These are phyloP conservation scores for Hericium coralloides DNA, from an alignment of 768 basidiomycete genomes.

Conservation along the genomic window DNA sequence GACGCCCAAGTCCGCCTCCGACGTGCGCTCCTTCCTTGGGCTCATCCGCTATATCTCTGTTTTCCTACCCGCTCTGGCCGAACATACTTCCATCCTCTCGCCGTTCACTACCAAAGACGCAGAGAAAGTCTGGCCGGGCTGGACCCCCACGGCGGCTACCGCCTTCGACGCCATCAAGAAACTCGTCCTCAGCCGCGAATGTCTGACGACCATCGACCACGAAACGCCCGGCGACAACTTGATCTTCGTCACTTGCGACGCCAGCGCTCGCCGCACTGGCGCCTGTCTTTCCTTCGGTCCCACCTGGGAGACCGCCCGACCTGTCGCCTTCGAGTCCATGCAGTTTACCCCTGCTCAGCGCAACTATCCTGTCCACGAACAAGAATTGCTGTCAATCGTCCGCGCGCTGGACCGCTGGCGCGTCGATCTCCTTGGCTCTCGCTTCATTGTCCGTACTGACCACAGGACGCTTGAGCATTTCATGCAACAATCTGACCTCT, in stretches of 20 bases:
- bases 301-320: background rate
- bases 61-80: background rate
- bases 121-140: background rate
- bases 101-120: background rate
- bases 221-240: background rate
- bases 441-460: background rate
- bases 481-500: background rate
- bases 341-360: background rate
- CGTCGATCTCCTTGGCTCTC: background rate
- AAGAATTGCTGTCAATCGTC: background rate
- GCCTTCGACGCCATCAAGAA: slow-evolving; percentile 5
- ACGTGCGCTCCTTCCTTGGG: background rate
- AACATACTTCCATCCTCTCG: background rate
- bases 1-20: background rate
- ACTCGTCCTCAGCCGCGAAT: slow-evolving; percentile 1
- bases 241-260: background rate
- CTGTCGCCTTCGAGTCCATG: background rate
- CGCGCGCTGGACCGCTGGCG: background rate
- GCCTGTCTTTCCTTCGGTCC: too few relatives aligned
- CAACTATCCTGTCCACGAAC: background rate
- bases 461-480: background rate
- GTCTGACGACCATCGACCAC: background rate
- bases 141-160: background rate
- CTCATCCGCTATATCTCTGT: background rate
- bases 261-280: background rate